phyloP scores from a whole-genome alignment of 257 asterid genomes.

The Echites panduratus region DNA sequence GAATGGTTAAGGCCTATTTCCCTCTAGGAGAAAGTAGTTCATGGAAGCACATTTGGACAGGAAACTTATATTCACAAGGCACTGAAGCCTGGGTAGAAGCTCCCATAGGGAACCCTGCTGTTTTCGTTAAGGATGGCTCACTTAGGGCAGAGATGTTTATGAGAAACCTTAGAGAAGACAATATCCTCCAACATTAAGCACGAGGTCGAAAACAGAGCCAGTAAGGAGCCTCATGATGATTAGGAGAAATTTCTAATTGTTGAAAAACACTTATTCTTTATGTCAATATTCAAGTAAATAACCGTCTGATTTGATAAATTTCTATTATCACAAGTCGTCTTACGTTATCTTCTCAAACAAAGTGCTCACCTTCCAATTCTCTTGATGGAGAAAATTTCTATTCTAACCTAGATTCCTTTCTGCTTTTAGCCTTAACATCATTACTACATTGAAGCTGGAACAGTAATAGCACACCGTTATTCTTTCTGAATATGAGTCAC shows the following conservation, averaged over 20 bases:
- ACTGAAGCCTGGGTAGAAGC: constrained; percentile 58
- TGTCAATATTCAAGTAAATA: constrained; percentile 3
- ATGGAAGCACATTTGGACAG: constrained; percentile 93
- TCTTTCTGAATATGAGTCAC: not conserved
- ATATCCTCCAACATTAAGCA: constrained; percentile 30
- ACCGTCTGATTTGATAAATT: not conserved
- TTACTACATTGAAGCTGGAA: not conserved
- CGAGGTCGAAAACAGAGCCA: not conserved
- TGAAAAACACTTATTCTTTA: not conserved
- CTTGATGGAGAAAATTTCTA: not conserved
- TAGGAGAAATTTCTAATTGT: not conserved
- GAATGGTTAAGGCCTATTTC: constrained; percentile 60
- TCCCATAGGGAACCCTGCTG: constrained; percentile 75
- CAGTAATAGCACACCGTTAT: not conserved
- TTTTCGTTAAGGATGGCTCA: constrained; percentile 80
- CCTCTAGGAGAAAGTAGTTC: constrained; percentile 55
- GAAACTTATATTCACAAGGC: constrained; percentile 51
- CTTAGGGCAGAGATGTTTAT: constrained; percentile 56
- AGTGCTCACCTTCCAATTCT: not conserved
- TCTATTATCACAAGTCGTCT: not conserved
- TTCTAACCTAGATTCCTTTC: not conserved
- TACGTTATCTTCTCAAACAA: not conserved
- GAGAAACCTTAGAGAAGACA: constrained; percentile 45
- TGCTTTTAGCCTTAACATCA: not conserved
- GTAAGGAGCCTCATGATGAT: constrained; percentile 10